Conservation (phyloP, 2,329 filamentous ascomycete species). For the Seiridium unicorne region DNA sequence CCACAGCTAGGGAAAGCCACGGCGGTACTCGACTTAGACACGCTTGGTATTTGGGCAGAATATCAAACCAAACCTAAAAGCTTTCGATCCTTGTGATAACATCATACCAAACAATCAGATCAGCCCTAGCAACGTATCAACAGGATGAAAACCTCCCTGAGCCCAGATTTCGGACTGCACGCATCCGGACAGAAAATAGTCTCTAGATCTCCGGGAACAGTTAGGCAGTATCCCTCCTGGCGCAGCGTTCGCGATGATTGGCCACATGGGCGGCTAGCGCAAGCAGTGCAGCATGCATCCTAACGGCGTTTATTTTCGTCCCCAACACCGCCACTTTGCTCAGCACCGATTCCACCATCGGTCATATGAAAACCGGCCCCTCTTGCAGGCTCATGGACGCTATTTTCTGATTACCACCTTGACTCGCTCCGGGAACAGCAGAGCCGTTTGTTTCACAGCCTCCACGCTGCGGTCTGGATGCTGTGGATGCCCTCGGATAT, state of each 20-base stretch:
- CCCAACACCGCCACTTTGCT: not conserved
- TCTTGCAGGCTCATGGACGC: not conserved
- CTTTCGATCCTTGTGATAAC: too few relatives aligned
- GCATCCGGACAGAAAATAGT: not conserved
- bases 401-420: not conserved
- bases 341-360: not conserved
- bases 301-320: not conserved
- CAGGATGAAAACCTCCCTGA: too few relatives aligned
- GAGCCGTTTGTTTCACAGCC: not conserved
- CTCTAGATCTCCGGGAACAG: too few relatives aligned
- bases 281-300: not conserved
- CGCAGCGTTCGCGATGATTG: not conserved
- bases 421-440: not conserved
- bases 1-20: too few relatives aligned
- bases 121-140: too few relatives aligned
- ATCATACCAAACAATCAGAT: too few relatives aligned
- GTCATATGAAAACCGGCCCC: not conserved
- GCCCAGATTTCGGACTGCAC: too few relatives aligned
- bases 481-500: not conserved
- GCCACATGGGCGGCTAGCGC: not conserved
- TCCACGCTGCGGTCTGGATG: not conserved
- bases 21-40: too few relatives aligned
- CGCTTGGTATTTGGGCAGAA: too few relatives aligned
- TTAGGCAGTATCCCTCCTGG: too few relatives aligned
- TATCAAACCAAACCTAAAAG: too few relatives aligned